phyloP scores from a whole-genome alignment of 257 asterid species.

The Petunia axillaris region DNA sequence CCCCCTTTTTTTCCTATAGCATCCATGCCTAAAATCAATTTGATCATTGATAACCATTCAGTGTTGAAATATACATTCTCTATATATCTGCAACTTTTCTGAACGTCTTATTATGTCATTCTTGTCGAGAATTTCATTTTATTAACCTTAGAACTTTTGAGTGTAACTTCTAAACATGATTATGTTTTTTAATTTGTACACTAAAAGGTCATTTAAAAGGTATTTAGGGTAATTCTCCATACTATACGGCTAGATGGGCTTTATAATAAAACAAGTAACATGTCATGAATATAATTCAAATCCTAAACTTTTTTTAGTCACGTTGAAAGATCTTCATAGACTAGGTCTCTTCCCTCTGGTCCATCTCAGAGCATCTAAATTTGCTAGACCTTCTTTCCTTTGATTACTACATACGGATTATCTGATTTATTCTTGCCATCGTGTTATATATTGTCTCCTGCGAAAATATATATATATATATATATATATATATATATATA shows the following conservation, averaged over 20 bases:
- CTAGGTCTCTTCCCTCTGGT: neutral
- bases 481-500: too few relatives aligned
- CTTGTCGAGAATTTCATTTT: slow-evolving; percentile 19
- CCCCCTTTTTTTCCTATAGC: slow-evolving; percentile 15
- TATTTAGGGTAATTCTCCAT: too few relatives aligned
- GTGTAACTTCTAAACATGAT: too few relatives aligned
- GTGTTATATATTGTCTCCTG: neutral
- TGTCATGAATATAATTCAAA: too few relatives aligned
- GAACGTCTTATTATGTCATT: neutral
- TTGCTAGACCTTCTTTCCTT: slow-evolving; percentile 14
- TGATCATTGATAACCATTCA: neutral
- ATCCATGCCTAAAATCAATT: neutral
- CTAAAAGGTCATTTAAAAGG: too few relatives aligned
- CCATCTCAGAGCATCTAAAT: neutral
- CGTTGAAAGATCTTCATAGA: neutral
- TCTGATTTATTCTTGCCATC: slow-evolving; percentile 12
- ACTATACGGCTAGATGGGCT: too few relatives aligned
- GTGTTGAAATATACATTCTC: slow-evolving; percentile 9
- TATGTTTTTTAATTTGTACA: neutral
- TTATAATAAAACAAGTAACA: too few relatives aligned
- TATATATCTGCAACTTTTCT: neutral
- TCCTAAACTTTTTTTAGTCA: too few relatives aligned
- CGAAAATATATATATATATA: neutral
- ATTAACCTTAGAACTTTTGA: neutral
- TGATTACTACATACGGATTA: neutral